Percentiles rank a stretch among this genome's conserved stretches.
Evolutionary conservation across 805 yeast species (phyloP).

Genomic region (Metschnikowia santaceciliae): DNA sequence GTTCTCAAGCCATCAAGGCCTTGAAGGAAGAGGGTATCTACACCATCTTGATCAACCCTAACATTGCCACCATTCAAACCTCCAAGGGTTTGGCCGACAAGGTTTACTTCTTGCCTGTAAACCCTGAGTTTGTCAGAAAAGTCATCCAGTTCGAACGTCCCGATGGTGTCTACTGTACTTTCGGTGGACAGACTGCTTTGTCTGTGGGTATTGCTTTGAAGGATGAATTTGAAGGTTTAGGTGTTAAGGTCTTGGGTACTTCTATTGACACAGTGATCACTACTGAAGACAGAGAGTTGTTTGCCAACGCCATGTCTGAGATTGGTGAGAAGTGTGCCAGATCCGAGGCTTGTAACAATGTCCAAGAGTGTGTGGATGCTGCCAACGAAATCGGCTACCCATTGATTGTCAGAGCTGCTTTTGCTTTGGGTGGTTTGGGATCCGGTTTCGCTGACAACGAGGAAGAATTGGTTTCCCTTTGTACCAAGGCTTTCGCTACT

Average conservation of each 20-base stretch:
- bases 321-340: constrained; percentile 94
- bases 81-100: constrained; percentile 97
- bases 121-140: constrained; percentile 92
- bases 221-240: constrained; percentile 89
- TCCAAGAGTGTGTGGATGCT: constrained; percentile 80
- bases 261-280: constrained; percentile 94
- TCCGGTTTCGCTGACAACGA: constrained; percentile 95
- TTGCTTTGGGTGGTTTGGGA: constrained; percentile 95
- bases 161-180: constrained; percentile 93
- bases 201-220: constrained; percentile 93
- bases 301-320: constrained; percentile 91
- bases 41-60: constrained; percentile 93
- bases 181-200: constrained; percentile 98
- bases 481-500: constrained; percentile 89
- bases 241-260: constrained; percentile 95
- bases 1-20: constrained; percentile 98
- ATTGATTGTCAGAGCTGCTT: constrained; percentile 95
- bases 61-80: constrained; percentile 97
- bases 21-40: constrained; percentile 96
- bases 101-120: constrained; percentile 97
- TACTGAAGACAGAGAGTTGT: constrained; percentile 96
- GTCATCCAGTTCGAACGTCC: constrained; percentile 94
- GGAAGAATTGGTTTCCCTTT: constrained; percentile 73
- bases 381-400: constrained; percentile 90
- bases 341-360: constrained; percentile 77